These are phyloP conservation scores for Lichtheimia hyalospora DNA, from an alignment of 371 early-diverging fungal genomes.

Conservation along the genomic window DNA sequence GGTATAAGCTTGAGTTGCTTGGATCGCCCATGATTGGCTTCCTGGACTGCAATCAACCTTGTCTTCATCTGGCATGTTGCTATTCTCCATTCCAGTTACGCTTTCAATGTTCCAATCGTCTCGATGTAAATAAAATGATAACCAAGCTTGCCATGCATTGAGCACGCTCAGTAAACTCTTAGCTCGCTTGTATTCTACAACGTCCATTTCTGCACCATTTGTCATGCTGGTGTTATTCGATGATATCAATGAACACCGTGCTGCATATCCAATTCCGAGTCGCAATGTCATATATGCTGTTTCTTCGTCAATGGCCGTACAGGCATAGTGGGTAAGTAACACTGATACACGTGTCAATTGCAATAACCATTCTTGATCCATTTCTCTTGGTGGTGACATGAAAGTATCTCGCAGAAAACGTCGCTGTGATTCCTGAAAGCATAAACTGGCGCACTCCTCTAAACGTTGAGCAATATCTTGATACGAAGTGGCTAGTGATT, in stretches of 20 bases:
- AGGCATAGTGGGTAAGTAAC: conserved; percentile 39
- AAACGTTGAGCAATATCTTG: conserved; percentile 10
- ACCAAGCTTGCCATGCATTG: conserved; percentile 19
- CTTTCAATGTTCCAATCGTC: conserved; percentile 4
- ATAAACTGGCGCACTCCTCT: conserved; percentile 13
- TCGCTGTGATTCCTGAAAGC: conserved; percentile 32
- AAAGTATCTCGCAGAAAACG: conserved; percentile 26
- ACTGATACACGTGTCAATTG: conserved; percentile 24
- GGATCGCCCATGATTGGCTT: conserved; percentile 18
- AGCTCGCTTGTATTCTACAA: not conserved
- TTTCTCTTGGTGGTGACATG: not conserved
- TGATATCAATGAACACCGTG: conserved; percentile 4
- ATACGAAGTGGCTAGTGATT: conserved; percentile 16
- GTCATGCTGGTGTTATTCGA: not conserved
- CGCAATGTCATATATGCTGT: conserved; percentile 32
- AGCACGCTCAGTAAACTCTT: conserved; percentile 3
- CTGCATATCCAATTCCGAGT: conserved; percentile 19
- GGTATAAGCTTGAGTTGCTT: conserved; percentile 16
- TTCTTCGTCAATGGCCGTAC: conserved; percentile 27
- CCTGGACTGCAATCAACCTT: not conserved
- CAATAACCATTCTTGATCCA: not conserved
- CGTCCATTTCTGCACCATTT: not conserved
- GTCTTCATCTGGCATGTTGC: not conserved
- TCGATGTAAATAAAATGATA: conserved; percentile 20
- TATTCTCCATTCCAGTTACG: not conserved